Conservation (phyloP, 345 rosid genomes). For the Acer campestre region DNA sequence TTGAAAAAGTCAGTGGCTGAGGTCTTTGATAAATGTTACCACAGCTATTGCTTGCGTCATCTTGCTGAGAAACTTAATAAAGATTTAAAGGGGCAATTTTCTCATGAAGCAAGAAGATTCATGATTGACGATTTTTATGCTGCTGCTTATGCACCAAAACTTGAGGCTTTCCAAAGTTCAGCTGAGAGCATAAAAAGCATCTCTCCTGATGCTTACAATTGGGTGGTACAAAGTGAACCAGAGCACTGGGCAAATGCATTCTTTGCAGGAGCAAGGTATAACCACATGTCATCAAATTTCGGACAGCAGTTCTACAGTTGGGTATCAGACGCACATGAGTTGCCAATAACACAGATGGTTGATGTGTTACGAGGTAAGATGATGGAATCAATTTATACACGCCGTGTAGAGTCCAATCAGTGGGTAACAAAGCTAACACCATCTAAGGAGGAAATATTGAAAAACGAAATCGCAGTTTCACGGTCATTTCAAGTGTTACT, state of each 20-base stretch:
- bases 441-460: conserved; percentile 72
- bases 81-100: conserved; percentile 82
- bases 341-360: conserved; percentile 89
- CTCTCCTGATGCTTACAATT: conserved; percentile 77
- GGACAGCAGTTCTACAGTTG: conserved; percentile 84
- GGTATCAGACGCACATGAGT: conserved; percentile 86
- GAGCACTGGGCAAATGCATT: conserved; percentile 86
- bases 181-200: conserved; percentile 68
- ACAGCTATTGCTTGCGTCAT: conserved; percentile 76
- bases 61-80: conserved; percentile 74
- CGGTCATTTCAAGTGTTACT: conserved; percentile 56
- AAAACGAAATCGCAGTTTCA: conserved; percentile 52
- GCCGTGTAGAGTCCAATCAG: conserved; percentile 64
- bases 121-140: conserved; percentile 78
- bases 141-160: conserved; percentile 72
- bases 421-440: conserved; percentile 80
- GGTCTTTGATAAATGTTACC: conserved; percentile 72
- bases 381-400: conserved; percentile 77
- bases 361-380: conserved; percentile 78
- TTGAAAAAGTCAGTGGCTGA: conserved; percentile 65
- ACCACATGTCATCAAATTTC: conserved; percentile 68
- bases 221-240: conserved; percentile 88
- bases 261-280: conserved; percentile 79
- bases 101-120: conserved; percentile 91
- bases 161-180: conserved; percentile 58